phyloP scores from a whole-genome alignment of 192 early-diverging fungal species.

The Rhizophagus sp. region DNA sequence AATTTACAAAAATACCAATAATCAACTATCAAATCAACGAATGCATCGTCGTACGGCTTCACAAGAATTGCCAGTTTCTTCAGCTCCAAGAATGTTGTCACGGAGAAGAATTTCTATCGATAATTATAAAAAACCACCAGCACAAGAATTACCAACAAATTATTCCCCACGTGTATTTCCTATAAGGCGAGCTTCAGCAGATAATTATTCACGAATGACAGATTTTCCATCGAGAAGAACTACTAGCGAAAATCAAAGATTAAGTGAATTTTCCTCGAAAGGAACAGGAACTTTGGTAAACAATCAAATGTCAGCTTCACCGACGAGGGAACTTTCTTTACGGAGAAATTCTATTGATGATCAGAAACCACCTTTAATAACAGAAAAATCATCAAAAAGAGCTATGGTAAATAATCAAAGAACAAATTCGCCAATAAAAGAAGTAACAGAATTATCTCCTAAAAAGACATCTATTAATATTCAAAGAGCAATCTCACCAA shows the following conservation, averaged over 20 bases:
- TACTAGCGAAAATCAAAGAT: background rate
- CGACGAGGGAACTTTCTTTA: background rate
- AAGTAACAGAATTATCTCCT: too few species aligned
- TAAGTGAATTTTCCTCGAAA: background rate
- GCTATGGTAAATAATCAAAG: background rate
- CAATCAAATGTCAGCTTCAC: background rate
- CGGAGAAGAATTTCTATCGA: background rate
- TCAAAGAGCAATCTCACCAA: background rate
- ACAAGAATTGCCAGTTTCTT: background rate
- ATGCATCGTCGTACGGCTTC: background rate
- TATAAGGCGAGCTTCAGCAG: background rate
- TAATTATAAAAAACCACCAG: background rate
- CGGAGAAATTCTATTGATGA: background rate
- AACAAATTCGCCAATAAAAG: background rate
- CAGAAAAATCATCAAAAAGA: too few species aligned
- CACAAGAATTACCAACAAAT: background rate
- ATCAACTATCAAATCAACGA: background rate
- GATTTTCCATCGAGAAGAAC: background rate
- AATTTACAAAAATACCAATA: background rate
- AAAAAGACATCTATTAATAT: too few species aligned
- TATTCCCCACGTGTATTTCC: background rate
- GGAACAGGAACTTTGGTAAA: background rate
- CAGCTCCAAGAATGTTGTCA: background rate
- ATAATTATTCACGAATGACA: background rate
- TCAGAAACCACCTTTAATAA: background rate